These are phyloP conservation scores for Fraxinus paxiana DNA, from an alignment of 305 asterid genomes.

Conservation along the genomic window DNA sequence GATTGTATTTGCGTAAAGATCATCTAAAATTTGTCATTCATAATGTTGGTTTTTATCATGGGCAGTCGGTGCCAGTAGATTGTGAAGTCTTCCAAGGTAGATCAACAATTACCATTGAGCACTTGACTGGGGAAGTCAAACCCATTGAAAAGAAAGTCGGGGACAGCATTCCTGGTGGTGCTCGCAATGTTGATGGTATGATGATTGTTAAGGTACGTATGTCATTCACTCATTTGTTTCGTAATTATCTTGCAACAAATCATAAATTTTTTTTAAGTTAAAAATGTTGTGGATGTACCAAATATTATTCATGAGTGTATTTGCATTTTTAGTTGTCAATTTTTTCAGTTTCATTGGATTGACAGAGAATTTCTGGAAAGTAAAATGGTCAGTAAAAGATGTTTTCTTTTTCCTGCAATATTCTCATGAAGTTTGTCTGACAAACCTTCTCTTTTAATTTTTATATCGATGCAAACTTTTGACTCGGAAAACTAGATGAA, in stretches of 20 bases:
- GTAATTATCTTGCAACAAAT: not conserved
- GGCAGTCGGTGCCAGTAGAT: constrained; percentile 97
- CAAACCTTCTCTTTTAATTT: not conserved
- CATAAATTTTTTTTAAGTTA: not conserved
- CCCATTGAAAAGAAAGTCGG: constrained; percentile 75
- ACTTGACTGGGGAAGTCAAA: constrained; percentile 91
- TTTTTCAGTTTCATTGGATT: not conserved
- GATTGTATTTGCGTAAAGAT: not conserved
- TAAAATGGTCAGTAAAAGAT: not conserved
- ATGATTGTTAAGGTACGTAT: constrained; percentile 81
- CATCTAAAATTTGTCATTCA: constrained; percentile 12
- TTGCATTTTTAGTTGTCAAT: not conserved
- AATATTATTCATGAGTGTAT: not conserved
- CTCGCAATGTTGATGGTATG: constrained; percentile 94
- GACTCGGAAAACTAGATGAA: constrained; percentile 6
- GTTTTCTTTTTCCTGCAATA: not conserved
- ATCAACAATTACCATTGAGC: constrained; percentile 93
- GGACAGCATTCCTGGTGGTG: constrained; percentile 97
- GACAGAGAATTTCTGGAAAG: not conserved
- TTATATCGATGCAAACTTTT: not conserved
- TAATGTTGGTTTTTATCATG: constrained; percentile 28
- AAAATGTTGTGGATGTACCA: not conserved
- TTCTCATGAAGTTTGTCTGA: constrained; percentile 4
- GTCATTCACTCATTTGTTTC: not conserved
- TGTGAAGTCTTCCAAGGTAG: constrained; percentile 85